Evolutionary conservation across 768 basidiomycete species (phyloP), one percentile per base, ranked within the genome.

Genomic region (Nidularia sp.): DNA sequence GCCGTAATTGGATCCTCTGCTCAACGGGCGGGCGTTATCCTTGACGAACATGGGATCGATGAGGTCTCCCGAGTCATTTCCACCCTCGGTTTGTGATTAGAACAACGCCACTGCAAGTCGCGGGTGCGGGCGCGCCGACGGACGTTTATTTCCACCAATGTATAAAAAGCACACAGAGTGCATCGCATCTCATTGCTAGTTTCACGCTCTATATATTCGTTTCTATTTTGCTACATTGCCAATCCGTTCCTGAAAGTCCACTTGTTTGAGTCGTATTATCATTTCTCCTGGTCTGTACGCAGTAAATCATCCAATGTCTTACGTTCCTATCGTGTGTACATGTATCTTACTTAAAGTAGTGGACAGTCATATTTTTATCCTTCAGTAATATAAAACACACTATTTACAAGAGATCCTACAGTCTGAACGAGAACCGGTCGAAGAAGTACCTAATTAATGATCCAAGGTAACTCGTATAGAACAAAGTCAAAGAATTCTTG

Each of bases 401-500:
- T 65, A 66, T 70, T 67, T 72, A 62, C 65, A 63, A 56, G 56
- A 62, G 60, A 54, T 53, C 52, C 53, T 55, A 52, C 52, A 52
- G 47, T 52, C 49, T 46, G 57, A 48, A 36, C 47, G 32, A 46
- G 8, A 46, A 46, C 57, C 51, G 53, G 57, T 32, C 53, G 48
- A 49, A 55, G 47, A 18, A 57, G 64, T n/a, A n/a, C n/a, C 74
- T 74, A 87, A 60, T 81, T 77, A 36, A 86, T 72, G 59, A 97
- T 89, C 88, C 90, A 93, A 33, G 92, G 93, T 49, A 99, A 81
- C 67, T 98, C 96, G 64, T 86, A 95, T 63, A 96, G 65, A 22
- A 98, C 92, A 62, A 98, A 99, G 69, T 96, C 93, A 66, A 88
- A 93, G 66, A 89, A 90, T 67, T 99, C 96, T 66, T 95, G 90